Percentiles rank a stretch among this genome's conserved stretches.
These are phyloP conservation scores for Phaffomyces opuntiae DNA, from an alignment of 805 yeast genomes.

Conservation along the genomic window DNA sequence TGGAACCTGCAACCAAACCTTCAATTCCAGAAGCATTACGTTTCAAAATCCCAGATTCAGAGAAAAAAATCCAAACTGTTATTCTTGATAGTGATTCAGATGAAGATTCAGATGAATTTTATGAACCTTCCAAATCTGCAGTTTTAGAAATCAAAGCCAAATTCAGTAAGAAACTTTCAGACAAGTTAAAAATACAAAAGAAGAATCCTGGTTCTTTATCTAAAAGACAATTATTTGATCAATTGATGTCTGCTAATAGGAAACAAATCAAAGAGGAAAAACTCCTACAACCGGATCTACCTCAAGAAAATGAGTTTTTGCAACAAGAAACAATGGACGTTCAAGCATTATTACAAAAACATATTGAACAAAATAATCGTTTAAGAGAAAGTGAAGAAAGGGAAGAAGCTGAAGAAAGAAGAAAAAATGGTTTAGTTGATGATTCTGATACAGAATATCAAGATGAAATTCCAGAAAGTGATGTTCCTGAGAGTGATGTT, in stretches of 20 bases:
- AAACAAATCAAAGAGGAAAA: conserved; percentile 46
- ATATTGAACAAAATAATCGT: conserved; percentile 16
- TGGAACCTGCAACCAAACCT: not conserved
- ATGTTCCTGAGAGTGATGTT: conserved; percentile 18
- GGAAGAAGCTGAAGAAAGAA: conserved; percentile 24
- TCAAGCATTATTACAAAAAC: conserved; percentile 18
- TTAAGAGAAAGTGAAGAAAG: conserved; percentile 33
- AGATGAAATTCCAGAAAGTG: conserved; percentile 1
- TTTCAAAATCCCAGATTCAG: conserved; percentile 3
- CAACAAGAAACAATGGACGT: conserved; percentile 16
- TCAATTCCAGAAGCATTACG: not conserved
- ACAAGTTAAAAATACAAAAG: conserved; percentile 7
- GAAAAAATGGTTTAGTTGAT: conserved; percentile 9
- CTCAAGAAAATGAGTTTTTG: conserved; percentile 26
- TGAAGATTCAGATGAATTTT: conserved; percentile 10
- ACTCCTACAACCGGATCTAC: conserved; percentile 36
- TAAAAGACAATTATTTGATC: conserved; percentile 27
- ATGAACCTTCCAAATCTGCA: conserved; percentile 26
- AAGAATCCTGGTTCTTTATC: conserved; percentile 12
- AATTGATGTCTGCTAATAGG: conserved; percentile 37
- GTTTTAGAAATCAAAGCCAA: conserved; percentile 29
- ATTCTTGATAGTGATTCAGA: conserved; percentile 18
- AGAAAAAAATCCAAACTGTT: conserved; percentile 2
- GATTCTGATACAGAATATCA: conserved; percentile 6
- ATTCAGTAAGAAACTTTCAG: conserved; percentile 22